Evolutionary conservation across 768 basidiomycete species (phyloP).

Genomic region (Suillus bovinus): DNA sequence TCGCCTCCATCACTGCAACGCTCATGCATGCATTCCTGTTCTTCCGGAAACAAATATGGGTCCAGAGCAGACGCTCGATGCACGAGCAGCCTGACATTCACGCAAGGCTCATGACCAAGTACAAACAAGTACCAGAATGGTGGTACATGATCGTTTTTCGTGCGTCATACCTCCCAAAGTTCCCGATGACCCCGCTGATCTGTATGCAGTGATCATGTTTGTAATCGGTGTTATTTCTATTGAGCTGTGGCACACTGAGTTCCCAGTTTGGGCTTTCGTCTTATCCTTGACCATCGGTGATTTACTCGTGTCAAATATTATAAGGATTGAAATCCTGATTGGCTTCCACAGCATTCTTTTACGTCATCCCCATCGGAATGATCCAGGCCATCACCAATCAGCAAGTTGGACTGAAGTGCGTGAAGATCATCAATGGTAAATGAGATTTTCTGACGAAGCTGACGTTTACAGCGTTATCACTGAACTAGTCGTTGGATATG

Average conservation of each 20-base stretch:
- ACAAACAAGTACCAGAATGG: constrained; percentile 53
- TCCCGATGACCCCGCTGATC: constrained; percentile 8
- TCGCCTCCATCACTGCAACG: constrained; percentile 77
- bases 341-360: constrained; percentile 24
- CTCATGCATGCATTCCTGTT: constrained; percentile 71
- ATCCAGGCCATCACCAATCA: constrained; percentile 66
- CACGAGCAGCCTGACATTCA: constrained; percentile 76
- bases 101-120: constrained; percentile 45
- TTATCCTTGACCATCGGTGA: constrained; percentile 23
- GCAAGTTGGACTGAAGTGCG: constrained; percentile 56
- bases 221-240: constrained; percentile 36
- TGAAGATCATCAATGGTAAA: constrained; percentile 16
- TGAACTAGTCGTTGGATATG: constrained; percentile 66
- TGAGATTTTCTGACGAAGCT: background rate
- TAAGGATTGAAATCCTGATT: background rate
- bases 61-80: constrained; percentile 67
- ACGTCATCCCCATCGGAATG: constrained; percentile 41
- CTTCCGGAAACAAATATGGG: constrained; percentile 79
- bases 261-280: constrained; percentile 42
- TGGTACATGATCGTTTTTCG: constrained; percentile 47
- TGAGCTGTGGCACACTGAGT: constrained; percentile 39
- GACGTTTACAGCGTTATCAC: constrained; percentile 50
- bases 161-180: constrained; percentile 17
- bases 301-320: background rate
- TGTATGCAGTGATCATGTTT: constrained; percentile 29